Evolutionary conservation across 2,329 filamentous ascomycete species (phyloP), one percentile per base, ranked within the genome.

Genomic region (Aspergillus novofumigatus): DNA sequence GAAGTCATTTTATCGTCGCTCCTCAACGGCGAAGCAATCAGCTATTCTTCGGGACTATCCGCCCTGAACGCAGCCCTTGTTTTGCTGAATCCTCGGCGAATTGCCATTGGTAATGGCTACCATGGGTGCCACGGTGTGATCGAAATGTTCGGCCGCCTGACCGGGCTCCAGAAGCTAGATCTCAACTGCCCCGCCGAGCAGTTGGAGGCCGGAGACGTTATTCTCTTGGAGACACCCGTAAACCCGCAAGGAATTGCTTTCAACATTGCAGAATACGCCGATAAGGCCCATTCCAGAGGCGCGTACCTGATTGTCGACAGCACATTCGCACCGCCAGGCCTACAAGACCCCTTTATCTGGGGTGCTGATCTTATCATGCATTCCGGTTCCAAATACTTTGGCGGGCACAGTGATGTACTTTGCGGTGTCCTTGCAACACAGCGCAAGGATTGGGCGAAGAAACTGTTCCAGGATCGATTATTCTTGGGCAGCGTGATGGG

Each of bases 71-170:
- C 91, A 32, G 79, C 95, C 57, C 82, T 97, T 2, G 86, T 92
- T n/a, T 86, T 86, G 68, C 77, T 96, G 8, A 92, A 95, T 72
- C 94, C 94, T 1, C 86, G 86, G 65, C 86, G 88, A 57, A 85
- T 97, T 55, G 88, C 91, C 64, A 91, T 97, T 62, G 87, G 87
- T 41, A 86, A 83, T 17, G 92, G 92, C 45, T 99, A 97, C 77
- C 94, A 97, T 77, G 94, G 94, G 66, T 96, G 91, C 75, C 91
- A 96, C 73, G 91, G 90, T 59, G 90, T 96, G 29, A 83, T 97
- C 65, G 75, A 75, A 32, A 77, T 97, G 54, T 81, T 95, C 63
- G 75, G 82, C 58, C 90, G 91, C 61, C 84, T 97, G 51, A 91
- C 87, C 26, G 88, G 89, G 0, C 83, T 96, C 26, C 75, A 87